Base-by-base conservation (phyloP, 768 basidiomycete species). In the Mycena filopes region DNA sequence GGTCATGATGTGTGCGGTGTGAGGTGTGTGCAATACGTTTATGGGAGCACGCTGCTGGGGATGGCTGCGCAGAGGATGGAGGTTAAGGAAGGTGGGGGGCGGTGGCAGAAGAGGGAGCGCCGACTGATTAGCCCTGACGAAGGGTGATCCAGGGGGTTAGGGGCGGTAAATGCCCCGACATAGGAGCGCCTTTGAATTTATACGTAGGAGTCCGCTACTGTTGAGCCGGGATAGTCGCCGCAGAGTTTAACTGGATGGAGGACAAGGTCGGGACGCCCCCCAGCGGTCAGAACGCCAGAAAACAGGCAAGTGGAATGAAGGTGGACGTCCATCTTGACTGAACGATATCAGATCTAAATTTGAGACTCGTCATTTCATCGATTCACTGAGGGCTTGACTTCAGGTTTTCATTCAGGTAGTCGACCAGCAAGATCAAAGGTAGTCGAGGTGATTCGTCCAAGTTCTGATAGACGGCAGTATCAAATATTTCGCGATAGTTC, bases 121-220 rank as follows among this genome's bases (percentile, higher is more conserved):
- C 36, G 20, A 41, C 33, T 45, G 55, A 46, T 56, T 28, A 53
- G 49, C 41, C 59, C 43, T 61, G 49, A 40, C 31, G 31, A 25
- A 36, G 38, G n/a, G 33, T 54, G 60, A 61, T 61, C 48, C 20
- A 31, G n/a, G 50, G 60, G 36, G 31, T 21, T 53, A 31, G 50
- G 60, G 50, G 49, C 15, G 36, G 36, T 15, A 36, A 36, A 36
- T 36, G 36, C 36, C 16, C 18, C 36, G 8, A 36, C 42, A 55
- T 55, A 55, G 50, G 53, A 15, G 54, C 50, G 50, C 33, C 5
- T 4, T 53, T 38, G 25, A 53, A 36, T 53, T 12, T 20, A 38
- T 36, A 20, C 1, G 11, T 1, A 36, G 36, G 31, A 50, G 33
- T 50, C 31, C 31, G 31, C 29, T 20, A 33, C n/a, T 50, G 33